These are phyloP conservation scores for Escallonia herrerae DNA, from an alignment of 129 eudicot genomes.

Conservation along the genomic window DNA sequence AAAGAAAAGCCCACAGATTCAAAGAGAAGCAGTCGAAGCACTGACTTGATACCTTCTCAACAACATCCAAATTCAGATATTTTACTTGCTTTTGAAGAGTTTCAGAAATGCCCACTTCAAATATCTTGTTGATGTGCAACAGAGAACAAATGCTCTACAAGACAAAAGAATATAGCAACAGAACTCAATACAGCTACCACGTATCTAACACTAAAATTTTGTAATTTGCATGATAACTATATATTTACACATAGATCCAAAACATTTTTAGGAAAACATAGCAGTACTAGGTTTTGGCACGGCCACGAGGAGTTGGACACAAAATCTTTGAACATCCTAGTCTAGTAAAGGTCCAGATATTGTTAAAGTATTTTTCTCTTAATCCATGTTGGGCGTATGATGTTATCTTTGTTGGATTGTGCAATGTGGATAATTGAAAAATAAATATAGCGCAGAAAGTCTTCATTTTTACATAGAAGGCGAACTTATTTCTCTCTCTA, in stretches of 20 bases:
- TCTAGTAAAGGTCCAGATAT: too few relatives aligned
- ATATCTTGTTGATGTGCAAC: slow-evolving; percentile 76
- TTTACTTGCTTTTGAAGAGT: slow-evolving; percentile 48
- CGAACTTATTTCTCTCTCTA: too few relatives aligned
- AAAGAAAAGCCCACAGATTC: slow-evolving; percentile 5
- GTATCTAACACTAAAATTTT: too few relatives aligned
- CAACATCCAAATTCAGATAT: slow-evolving; percentile 44
- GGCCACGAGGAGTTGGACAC: too few relatives aligned
- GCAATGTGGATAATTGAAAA: too few relatives aligned
- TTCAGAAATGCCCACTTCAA: slow-evolving; percentile 74
- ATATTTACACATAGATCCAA: too few relatives aligned
- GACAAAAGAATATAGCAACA: background rate
- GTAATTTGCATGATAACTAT: too few relatives aligned
- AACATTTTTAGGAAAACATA: too few relatives aligned
- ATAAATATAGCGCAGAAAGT: background rate
- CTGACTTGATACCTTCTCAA: slow-evolving; percentile 52
- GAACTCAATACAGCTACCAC: too few relatives aligned
- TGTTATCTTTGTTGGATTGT: background rate
- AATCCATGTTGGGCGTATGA: background rate
- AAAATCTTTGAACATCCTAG: too few relatives aligned
- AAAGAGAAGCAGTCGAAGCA: background rate
- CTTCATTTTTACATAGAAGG: background rate
- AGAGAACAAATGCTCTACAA: slow-evolving; percentile 79
- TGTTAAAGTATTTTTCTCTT: background rate
- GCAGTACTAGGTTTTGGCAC: too few relatives aligned